A percentile compares a stretch with the other conserved stretches of the same genome.
Conservation (phyloP, 202 grass and related monocot species). For the Miscanthus sacchariflorus region DNA sequence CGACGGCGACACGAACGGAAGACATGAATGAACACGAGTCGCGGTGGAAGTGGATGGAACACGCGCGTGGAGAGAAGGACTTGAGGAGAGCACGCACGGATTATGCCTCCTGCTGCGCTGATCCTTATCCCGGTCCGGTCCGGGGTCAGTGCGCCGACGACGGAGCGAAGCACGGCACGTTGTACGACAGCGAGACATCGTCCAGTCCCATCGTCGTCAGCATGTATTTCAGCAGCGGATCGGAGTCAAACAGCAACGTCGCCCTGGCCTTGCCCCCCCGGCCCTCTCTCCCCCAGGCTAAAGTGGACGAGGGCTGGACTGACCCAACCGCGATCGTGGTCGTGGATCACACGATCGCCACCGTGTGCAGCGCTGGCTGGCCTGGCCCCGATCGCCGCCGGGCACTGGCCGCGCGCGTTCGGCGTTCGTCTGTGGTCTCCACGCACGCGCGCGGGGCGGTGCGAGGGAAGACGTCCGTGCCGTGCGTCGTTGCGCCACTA, state of each 20-base stretch:
- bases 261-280: not conserved
- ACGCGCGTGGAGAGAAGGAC: not conserved
- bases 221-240: too few species aligned
- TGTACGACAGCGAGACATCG: not conserved
- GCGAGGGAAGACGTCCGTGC: too few species aligned
- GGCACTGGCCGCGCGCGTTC: not conserved
- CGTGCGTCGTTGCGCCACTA: too few species aligned
- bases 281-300: too few species aligned
- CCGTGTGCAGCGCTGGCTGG: not conserved
- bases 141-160: not conserved
- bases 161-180: too few species aligned
- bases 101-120: too few species aligned
- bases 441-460: not conserved
- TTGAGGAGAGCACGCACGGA: not conserved
- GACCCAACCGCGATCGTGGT: not conserved
- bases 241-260: not conserved
- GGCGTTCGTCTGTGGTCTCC: not conserved
- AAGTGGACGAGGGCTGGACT: too few species aligned
- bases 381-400: not conserved
- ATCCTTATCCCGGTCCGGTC: slow-evolving; percentile 15
- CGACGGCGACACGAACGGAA: not conserved
- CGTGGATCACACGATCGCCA: slow-evolving; percentile 4
- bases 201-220: too few species aligned
- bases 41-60: not conserved
- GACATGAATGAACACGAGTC: not conserved